phyloP scores from a whole-genome alignment of 78 protist genomes.

The Trichosphaerium sp. region DNA sequence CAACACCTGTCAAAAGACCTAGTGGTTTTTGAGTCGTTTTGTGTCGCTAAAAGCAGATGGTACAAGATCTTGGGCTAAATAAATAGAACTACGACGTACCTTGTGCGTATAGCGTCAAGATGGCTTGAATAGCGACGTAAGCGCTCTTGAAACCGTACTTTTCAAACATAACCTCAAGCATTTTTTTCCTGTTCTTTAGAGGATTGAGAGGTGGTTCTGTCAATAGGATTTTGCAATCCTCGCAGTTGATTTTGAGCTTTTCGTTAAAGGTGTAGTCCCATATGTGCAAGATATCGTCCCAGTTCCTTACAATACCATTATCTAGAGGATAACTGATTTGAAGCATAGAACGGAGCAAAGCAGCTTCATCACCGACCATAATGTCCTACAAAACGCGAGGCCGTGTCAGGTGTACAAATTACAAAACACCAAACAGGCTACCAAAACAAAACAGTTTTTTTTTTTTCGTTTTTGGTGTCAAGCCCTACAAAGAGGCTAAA shows the following conservation, averaged over 20 bases:
- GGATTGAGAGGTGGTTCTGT: conserved; percentile 98
- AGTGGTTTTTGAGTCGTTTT: not conserved
- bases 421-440: too few relatives aligned
- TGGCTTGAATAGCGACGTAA: conserved; percentile 90
- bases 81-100: conserved; percentile 22
- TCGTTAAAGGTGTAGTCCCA: conserved; percentile 92
- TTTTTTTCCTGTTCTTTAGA: conserved; percentile 37
- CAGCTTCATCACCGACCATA: conserved; percentile 96
- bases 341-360: conserved; percentile 65
- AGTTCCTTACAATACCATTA: conserved; percentile 90
- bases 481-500: too few relatives aligned
- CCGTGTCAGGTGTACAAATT: too few relatives aligned
- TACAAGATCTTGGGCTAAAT: not conserved
- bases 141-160: conserved; percentile 78
- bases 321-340: conserved; percentile 87
- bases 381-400: conserved; percentile 81
- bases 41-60: not conserved
- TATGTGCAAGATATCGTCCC: conserved; percentile 85
- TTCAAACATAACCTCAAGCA: conserved; percentile 92
- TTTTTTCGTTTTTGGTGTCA: too few relatives aligned
- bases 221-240: conserved; percentile 80
- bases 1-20: conserved; percentile 88
- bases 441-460: too few relatives aligned
- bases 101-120: conserved; percentile 89
- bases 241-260: conserved; percentile 63